Percentiles rank a stretch among this genome's conserved stretches.
phyloP scores from a whole-genome alignment of 352 stramenopile genomes.

The Pythium apleroticum region DNA sequence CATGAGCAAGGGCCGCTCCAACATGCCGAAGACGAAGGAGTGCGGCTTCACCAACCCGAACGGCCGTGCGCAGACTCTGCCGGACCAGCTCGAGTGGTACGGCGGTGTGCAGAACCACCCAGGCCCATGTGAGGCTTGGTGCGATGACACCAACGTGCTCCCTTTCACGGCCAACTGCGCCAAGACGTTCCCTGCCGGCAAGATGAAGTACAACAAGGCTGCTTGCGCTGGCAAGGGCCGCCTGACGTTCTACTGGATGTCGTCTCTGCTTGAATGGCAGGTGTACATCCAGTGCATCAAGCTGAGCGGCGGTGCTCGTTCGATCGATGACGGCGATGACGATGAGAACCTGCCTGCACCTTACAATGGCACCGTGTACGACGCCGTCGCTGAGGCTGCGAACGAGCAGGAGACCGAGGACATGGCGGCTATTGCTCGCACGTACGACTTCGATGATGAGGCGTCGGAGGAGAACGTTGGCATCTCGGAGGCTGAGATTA shows the following conservation, averaged over 20 bases:
- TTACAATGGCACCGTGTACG: not conserved
- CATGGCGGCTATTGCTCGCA: not conserved
- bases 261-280: conserved; percentile 53
- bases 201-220: conserved; percentile 40
- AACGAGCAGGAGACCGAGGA: not conserved
- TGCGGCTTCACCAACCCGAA: conserved; percentile 50
- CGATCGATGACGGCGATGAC: not conserved
- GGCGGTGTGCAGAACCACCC: conserved; percentile 40
- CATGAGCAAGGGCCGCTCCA: conserved; percentile 31
- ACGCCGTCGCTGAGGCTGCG: not conserved
- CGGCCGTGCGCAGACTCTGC: conserved; percentile 29
- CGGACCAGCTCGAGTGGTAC: conserved; percentile 43
- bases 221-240: conserved; percentile 39
- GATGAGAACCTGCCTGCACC: not conserved
- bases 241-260: conserved; percentile 57
- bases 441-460: not conserved
- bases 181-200: conserved; percentile 33
- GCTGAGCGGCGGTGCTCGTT: conserved; percentile 8
- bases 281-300: conserved; percentile 40
- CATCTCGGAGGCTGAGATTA: not conserved
- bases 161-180: conserved; percentile 41
- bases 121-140: conserved; percentile 52
- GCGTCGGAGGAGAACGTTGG: not conserved
- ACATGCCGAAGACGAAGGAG: conserved; percentile 22
- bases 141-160: conserved; percentile 35